Base-by-base conservation (phyloP, 2,329 filamentous ascomycete species). In the Passalora sequoiae region DNA sequence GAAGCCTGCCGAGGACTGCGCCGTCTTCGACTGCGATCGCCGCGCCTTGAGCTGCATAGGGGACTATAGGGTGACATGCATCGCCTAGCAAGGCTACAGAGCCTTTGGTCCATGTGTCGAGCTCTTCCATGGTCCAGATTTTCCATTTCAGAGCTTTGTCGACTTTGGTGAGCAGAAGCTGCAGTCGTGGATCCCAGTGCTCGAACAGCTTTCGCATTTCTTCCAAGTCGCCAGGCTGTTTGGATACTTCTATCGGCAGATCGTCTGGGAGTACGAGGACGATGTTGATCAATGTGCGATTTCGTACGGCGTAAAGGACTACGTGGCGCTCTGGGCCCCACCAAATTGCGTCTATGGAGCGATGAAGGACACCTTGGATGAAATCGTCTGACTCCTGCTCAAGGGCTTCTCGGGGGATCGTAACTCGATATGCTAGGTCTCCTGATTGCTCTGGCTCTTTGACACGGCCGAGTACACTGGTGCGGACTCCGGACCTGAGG, bases 21-120 rank as follows among this genome's bases (percentile, higher is more conserved):
- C 80, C 81, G 39, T 85, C 82, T 55, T 85, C 81, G 1, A 85
- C 66, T 0, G 78, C 75, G 0, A 75, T 80, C 54, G 82, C 82
- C n/a, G 81, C 81, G 0, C 82, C 81, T 59, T 78, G 81, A 0
- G 77, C 80, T 20, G 78, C 67, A 50, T 78, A 77, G 2, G 77
- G 78, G 2, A 82, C 65, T 76, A 80, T 81, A 0, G 78, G 75
- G 55, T 82, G 80, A 47, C 78, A 82, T 1, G 76, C 69, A 50
- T 83, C 79, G 8, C 79, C 79, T 1, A 63, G 38, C 5, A 46
- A 13, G 10, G 38, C 38, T 12, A 38, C 39, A 12, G 24, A 25
- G 5, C 46, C 29, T 19, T 46, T 40, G 6, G 41, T 30, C 46
- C 46, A 49, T 4, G 20, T 38, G 27, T 46, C 38, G 4, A 49